A percentile compares a stretch with the other conserved stretches of the same genome.
These are phyloP conservation scores for Melastoma candidum DNA, from an alignment of 441 rosid genomes.

Conservation along the genomic window DNA sequence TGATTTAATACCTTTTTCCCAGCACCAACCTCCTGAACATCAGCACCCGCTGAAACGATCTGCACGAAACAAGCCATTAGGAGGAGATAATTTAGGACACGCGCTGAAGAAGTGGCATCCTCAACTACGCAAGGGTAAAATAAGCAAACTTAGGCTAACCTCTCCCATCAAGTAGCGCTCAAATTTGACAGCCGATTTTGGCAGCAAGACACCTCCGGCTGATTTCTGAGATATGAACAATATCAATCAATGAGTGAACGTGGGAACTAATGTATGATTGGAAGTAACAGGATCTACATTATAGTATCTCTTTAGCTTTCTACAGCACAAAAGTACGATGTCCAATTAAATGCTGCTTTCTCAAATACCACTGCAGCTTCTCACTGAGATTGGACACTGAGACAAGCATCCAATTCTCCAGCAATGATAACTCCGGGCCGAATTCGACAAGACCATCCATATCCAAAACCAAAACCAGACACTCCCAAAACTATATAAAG, in stretches of 20 bases:
- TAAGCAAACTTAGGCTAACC: conserved; percentile 28
- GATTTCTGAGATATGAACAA: conserved; percentile 45
- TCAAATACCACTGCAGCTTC: no score
- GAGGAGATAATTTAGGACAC: neutral
- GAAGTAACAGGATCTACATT: no score
- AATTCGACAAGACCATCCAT: no score
- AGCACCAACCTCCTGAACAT: conserved; percentile 44
- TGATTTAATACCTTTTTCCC: conserved; percentile 54
- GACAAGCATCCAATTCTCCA: no score
- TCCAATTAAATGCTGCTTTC: no score
- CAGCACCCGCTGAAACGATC: conserved; percentile 62
- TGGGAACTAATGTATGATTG: neutral
- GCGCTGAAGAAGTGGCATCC: neutral
- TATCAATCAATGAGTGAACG: neutral
- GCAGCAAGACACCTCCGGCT: conserved; percentile 78
- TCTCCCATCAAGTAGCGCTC: conserved; percentile 81
- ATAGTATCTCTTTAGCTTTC: no score
- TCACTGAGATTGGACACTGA: no score
- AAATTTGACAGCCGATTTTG: conserved; percentile 84
- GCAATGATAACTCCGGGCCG: no score
- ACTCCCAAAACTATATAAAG: neutral
- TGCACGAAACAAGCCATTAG: conserved; percentile 10
- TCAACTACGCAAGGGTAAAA: neutral
- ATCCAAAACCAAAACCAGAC: neutral
- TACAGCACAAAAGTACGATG: no score